Percentiles rank a stretch among this genome's conserved stretches.
Evolutionary conservation across 306 rosid species (phyloP).

Genomic region (Malus orientalis): DNA sequence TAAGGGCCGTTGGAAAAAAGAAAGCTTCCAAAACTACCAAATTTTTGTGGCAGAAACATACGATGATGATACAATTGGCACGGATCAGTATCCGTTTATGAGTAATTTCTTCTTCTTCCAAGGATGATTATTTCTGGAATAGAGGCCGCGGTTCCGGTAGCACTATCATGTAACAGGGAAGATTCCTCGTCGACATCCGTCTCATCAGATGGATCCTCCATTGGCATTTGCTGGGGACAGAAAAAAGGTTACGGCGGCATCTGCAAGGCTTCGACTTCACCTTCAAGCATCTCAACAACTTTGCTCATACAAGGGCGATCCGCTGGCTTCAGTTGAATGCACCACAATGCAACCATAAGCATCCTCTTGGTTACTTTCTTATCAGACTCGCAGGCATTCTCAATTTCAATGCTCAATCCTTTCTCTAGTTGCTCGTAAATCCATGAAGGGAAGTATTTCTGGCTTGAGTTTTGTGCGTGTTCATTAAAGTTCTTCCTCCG

Average conservation of each 20-base stretch:
- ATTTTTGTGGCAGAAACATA: no score
- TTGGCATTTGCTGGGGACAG: not conserved
- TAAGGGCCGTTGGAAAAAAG: no score
- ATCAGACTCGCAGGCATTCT: not conserved
- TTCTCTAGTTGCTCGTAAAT: not conserved
- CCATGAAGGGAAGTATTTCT: conserved; percentile 1
- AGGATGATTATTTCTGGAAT: no score
- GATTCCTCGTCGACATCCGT: not conserved
- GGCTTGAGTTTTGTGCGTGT: not conserved
- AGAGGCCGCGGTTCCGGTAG: no score
- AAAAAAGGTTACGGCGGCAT: conserved; percentile 27
- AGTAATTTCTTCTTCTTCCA: no score
- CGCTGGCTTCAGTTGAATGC: conserved; percentile 25
- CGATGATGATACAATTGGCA: no score
- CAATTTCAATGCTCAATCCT: not conserved
- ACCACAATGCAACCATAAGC: conserved; percentile 26
- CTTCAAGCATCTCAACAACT: conserved; percentile 30
- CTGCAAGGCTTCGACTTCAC: not conserved
- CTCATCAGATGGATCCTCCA: not conserved
- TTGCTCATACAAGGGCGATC: conserved; percentile 26
- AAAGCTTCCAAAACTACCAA: no score
- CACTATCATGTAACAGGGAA: no score
- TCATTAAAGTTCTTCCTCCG: not conserved
- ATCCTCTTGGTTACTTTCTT: conserved; percentile 9
- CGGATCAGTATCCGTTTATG: no score